A percentile compares a stretch with the other conserved stretches of the same genome.
Conservation (phyloP, 1,284 basidiomycete species). For the Heliocybe sulcata region DNA sequence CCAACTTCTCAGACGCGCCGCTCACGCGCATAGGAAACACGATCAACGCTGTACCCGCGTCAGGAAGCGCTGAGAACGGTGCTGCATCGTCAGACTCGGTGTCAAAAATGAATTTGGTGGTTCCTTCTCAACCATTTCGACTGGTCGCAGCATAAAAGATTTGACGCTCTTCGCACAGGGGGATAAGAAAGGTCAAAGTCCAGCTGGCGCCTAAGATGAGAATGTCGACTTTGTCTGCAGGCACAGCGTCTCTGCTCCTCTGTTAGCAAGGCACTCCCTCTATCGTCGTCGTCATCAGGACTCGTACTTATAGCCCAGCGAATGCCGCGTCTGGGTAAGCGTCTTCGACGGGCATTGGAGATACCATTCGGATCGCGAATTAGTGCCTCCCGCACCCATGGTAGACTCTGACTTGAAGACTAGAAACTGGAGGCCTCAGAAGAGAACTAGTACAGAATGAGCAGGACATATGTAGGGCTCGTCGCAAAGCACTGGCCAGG, state of each 20-base stretch:
- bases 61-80: constrained; percentile 40
- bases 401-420: too few relatives aligned
- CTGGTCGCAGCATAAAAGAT: constrained; percentile 49
- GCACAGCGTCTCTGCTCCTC: background rate
- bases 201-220: constrained; percentile 67
- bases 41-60: constrained; percentile 51
- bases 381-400: too few relatives aligned
- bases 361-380: too few relatives aligned
- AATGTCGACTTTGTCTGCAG: constrained; percentile 32
- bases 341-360: too few relatives aligned
- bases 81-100: constrained; percentile 32
- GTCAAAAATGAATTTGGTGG: constrained; percentile 44
- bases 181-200: constrained; percentile 57
- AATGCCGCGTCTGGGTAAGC: too few relatives aligned
- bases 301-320: too few relatives aligned
- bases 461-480: too few relatives aligned
- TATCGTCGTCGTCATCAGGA: too few relatives aligned
- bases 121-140: constrained; percentile 24
- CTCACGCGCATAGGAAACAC: constrained; percentile 48
- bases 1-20: constrained; percentile 34
- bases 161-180: constrained; percentile 35
- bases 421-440: too few relatives aligned
- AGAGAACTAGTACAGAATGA: too few relatives aligned
- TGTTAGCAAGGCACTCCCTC: too few relatives aligned
- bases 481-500: too few relatives aligned